phyloP scores from a whole-genome alignment of 371 early-diverging fungal genomes.

The Syncephalastrum monosporum region DNA sequence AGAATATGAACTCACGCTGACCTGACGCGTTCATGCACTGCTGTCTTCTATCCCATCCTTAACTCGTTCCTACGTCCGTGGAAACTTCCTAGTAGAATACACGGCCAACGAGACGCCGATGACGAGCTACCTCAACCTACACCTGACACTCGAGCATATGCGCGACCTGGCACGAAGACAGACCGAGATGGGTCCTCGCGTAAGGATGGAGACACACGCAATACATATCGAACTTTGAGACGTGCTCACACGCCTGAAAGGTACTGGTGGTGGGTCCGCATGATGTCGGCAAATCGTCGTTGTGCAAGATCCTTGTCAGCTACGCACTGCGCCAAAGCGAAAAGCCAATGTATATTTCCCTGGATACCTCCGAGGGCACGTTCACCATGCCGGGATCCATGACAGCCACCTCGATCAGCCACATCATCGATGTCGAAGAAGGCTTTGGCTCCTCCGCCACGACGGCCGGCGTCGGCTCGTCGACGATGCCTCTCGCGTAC shows the following conservation, averaged over 20 bases:
- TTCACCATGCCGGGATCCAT: slow-evolving; percentile 87
- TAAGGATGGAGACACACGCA: slow-evolving; percentile 20
- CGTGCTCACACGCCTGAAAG: slow-evolving; percentile 15
- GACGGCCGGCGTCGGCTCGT: slow-evolving; percentile 64
- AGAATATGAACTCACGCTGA: background rate
- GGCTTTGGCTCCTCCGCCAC: slow-evolving; percentile 81
- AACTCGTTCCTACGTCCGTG: slow-evolving; percentile 50
- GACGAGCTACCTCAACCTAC: slow-evolving; percentile 84
- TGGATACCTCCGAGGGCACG: slow-evolving; percentile 86
- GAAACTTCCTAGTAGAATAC: slow-evolving; percentile 78
- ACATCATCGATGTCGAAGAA: slow-evolving; percentile 83
- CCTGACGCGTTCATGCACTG: background rate
- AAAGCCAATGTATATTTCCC: slow-evolving; percentile 78
- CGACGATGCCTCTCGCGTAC: slow-evolving; percentile 80
- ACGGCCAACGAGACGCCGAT: slow-evolving; percentile 94
- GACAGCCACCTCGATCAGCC: slow-evolving; percentile 72
- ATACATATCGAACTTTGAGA: background rate
- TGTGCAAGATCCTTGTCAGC: slow-evolving; percentile 80
- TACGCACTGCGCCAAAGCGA: slow-evolving; percentile 80
- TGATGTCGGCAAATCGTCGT: slow-evolving; percentile 89
- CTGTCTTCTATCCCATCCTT: slow-evolving; percentile 8
- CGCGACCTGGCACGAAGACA: slow-evolving; percentile 57
- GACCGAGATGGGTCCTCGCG: slow-evolving; percentile 66
- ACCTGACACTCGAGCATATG: slow-evolving; percentile 82
- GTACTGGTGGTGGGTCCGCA: slow-evolving; percentile 88